These are phyloP conservation scores for Coemansia sp. DNA, from an alignment of 192 early-diverging fungal species.

Conservation along the genomic window DNA sequence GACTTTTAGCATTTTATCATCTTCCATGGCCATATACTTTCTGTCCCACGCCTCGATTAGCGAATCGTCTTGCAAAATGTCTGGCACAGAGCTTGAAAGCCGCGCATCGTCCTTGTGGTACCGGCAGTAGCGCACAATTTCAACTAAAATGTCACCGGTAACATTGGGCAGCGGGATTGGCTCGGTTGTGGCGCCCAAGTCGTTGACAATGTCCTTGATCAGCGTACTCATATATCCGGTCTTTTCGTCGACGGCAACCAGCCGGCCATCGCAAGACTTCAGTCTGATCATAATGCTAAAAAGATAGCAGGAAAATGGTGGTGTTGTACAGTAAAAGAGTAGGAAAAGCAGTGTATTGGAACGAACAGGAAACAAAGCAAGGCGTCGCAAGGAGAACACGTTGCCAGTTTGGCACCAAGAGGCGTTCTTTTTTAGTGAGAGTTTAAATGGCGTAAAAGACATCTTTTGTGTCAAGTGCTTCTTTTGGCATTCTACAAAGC, in stretches of 20 bases:
- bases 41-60: slow-evolving; percentile 75
- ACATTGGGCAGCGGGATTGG: slow-evolving; percentile 73
- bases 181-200: slow-evolving; percentile 58
- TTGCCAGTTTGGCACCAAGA: too few species aligned
- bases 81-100: slow-evolving; percentile 14
- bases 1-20: slow-evolving; percentile 66
- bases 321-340: background rate
- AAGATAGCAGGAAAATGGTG: background rate
- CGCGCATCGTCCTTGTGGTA: slow-evolving; percentile 70
- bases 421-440: too few species aligned
- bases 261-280: slow-evolving; percentile 59
- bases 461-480: too few species aligned
- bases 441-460: too few species aligned
- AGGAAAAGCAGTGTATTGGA: background rate
- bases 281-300: slow-evolving; percentile 45
- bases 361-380: too few species aligned
- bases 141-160: slow-evolving; percentile 58
- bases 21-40: slow-evolving; percentile 65
- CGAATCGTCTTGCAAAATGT: slow-evolving; percentile 52
- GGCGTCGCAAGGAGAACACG: too few species aligned
- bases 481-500: background rate
- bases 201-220: slow-evolving; percentile 73
- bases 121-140: slow-evolving; percentile 74
- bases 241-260: slow-evolving; percentile 60
- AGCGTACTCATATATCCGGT: slow-evolving; percentile 66